These are phyloP conservation scores for Coemansia sp. DNA, from an alignment of 192 early-diverging fungal genomes.

Conservation along the genomic window DNA sequence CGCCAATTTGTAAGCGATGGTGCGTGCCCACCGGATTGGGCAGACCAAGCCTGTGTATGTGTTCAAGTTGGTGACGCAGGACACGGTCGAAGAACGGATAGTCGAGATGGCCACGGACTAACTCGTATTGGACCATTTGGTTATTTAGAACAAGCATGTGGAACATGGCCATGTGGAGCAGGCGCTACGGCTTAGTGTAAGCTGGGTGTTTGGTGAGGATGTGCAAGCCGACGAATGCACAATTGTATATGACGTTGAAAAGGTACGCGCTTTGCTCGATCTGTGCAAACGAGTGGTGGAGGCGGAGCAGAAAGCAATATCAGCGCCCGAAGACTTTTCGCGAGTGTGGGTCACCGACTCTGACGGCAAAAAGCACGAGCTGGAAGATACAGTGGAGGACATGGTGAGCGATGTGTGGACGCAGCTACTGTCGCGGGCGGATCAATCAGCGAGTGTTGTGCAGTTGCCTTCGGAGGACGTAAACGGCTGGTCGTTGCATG, in stretches of 20 bases:
- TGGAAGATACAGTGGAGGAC: background rate
- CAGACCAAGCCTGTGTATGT: constrained; percentile 95
- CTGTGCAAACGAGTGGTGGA: constrained; percentile 22
- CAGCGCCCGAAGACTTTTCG: constrained; percentile 12
- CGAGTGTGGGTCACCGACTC: constrained; percentile 32
- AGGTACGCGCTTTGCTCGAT: constrained; percentile 20
- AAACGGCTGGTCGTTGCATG: constrained; percentile 23
- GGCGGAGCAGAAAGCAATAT: constrained; percentile 2
- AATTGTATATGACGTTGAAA: constrained; percentile 21
- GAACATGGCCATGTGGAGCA: constrained; percentile 34
- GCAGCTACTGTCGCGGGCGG: constrained; percentile 4
- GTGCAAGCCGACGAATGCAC: constrained; percentile 41
- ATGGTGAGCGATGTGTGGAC: constrained; percentile 10
- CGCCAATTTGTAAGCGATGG: constrained; percentile 93
- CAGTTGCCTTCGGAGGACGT: constrained; percentile 9
- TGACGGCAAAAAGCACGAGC: background rate
- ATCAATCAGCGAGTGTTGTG: background rate
- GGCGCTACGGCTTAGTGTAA: constrained; percentile 87
- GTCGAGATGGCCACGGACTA: constrained; percentile 92
- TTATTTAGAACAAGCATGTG: constrained; percentile 86
- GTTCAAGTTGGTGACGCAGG: constrained; percentile 90
- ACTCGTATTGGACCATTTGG: constrained; percentile 93
- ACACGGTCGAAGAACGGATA: constrained; percentile 95
- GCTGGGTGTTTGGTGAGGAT: constrained; percentile 64
- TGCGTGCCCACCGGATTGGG: constrained; percentile 93